A percentile compares a stretch with the other conserved stretches of the same genome.
These are phyloP conservation scores for Saturnispora kantuleensis DNA, from an alignment of 805 yeast species.

Conservation along the genomic window DNA sequence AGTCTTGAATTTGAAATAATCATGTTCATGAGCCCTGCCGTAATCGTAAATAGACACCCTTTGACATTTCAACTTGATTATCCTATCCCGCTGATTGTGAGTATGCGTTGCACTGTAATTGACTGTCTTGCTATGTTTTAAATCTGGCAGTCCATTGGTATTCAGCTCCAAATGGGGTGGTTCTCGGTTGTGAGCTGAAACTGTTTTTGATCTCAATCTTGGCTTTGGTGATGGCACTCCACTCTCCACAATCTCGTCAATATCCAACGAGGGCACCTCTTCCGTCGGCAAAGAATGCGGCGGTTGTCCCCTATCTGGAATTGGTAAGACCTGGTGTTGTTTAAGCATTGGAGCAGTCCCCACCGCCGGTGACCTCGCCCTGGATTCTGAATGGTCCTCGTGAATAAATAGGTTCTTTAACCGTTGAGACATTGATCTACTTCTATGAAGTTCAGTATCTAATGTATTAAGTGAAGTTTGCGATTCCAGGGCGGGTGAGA, in stretches of 20 bases:
- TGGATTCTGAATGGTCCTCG: slow-evolving; percentile 4
- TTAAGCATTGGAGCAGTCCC: not conserved
- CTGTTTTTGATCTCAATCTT: slow-evolving; percentile 11
- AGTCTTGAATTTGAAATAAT: slow-evolving; percentile 25
- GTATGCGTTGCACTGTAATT: slow-evolving; percentile 17
- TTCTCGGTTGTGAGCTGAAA: slow-evolving; percentile 2
- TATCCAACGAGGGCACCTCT: not conserved
- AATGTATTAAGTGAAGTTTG: too few species aligned
- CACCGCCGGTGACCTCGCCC: not conserved
- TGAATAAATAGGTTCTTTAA: slow-evolving; percentile 23
- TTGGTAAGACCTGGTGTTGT: slow-evolving; percentile 9
- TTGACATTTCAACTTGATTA: slow-evolving; percentile 21
- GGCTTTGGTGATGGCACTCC: not conserved
- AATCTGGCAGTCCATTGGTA: slow-evolving; percentile 1
- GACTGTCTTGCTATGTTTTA: slow-evolving; percentile 22
- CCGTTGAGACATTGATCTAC: slow-evolving; percentile 24
- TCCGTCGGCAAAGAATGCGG: not conserved
- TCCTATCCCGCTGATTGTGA: slow-evolving; percentile 20
- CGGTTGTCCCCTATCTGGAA: slow-evolving; percentile 12
- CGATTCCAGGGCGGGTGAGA: too few species aligned
- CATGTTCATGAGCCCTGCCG: slow-evolving; percentile 28
- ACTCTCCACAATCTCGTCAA: not conserved
- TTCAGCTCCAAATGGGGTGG: not conserved
- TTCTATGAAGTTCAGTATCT: slow-evolving; percentile 11
- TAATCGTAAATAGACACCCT: slow-evolving; percentile 23